These are phyloP conservation scores for Spathaspora boniae DNA, from an alignment of 805 yeast genomes.

Conservation along the genomic window DNA sequence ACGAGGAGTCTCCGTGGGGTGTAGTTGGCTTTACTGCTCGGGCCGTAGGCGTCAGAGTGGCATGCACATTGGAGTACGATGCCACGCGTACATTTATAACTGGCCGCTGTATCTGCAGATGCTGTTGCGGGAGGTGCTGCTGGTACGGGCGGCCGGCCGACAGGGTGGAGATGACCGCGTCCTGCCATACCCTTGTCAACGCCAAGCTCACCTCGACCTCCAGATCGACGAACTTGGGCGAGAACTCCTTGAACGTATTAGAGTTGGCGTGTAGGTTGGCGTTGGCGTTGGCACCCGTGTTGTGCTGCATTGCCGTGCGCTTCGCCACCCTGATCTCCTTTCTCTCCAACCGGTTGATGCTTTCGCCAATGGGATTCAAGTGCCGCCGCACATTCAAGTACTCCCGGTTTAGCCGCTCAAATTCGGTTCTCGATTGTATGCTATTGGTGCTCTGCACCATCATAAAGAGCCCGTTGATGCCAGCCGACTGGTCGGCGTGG, in stretches of 20 bases:
- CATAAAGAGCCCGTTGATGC: constrained; percentile 25
- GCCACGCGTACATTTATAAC: constrained; percentile 5
- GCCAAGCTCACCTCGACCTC: constrained; percentile 24
- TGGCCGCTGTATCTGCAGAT: constrained; percentile 9
- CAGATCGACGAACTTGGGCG: constrained; percentile 28
- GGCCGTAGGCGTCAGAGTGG: constrained; percentile 23
- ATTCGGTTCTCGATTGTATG: constrained; percentile 67
- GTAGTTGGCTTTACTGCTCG: constrained; percentile 32
- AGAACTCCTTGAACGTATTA: constrained; percentile 32
- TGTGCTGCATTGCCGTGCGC: constrained; percentile 11
- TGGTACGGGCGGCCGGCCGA: constrained; percentile 9
- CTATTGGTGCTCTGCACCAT: constrained; percentile 38
- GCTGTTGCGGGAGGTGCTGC: constrained; percentile 7
- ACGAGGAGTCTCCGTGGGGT: not conserved
- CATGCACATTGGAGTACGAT: constrained; percentile 1
- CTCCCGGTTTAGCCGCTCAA: constrained; percentile 73
- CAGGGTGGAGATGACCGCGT: constrained; percentile 26
- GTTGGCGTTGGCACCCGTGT: constrained; percentile 2
- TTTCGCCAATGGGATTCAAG: constrained; percentile 65
- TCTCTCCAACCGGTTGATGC: constrained; percentile 48
- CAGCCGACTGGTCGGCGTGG: constrained; percentile 9
- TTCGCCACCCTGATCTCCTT: constrained; percentile 25
- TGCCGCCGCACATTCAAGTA: constrained; percentile 66
- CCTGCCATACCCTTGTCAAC: constrained; percentile 38
- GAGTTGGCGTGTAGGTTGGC: constrained; percentile 15